Evolutionary conservation across 2,329 filamentous ascomycete genomes (phyloP).

Genomic region (Sporothrix euskadiensis): DNA sequence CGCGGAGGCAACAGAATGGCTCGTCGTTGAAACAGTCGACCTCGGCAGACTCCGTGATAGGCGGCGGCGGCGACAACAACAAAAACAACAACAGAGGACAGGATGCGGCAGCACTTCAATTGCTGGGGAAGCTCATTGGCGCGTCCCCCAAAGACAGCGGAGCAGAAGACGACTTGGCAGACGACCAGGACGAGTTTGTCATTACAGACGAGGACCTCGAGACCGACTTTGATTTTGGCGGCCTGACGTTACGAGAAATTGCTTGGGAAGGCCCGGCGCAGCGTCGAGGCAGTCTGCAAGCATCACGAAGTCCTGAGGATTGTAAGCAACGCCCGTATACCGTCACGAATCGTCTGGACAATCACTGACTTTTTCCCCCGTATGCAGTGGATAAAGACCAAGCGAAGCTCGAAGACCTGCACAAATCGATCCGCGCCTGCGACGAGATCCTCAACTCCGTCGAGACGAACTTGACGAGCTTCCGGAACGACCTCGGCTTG

Average conservation of each 20-base stretch:
- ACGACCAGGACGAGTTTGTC: constrained; percentile 8
- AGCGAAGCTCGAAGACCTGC: constrained; percentile 83
- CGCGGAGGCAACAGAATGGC: constrained; percentile 65
- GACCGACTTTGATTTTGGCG: constrained; percentile 74
- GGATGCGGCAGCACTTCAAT: constrained; percentile 71
- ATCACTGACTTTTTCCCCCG: background rate
- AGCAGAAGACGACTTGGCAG: background rate
- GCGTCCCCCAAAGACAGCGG: constrained; percentile 31
- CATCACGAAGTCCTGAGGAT: constrained; percentile 66
- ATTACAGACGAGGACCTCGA: constrained; percentile 58
- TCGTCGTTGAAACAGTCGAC: constrained; percentile 64
- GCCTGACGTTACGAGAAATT: constrained; percentile 73
- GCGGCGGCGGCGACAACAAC: background rate
- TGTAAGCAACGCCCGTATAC: constrained; percentile 53
- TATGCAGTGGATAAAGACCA: constrained; percentile 72
- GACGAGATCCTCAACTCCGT: constrained; percentile 93
- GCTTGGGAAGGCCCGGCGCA: constrained; percentile 44
- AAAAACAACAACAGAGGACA: constrained; percentile 16
- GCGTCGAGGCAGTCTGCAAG: constrained; percentile 43
- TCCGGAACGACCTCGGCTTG: constrained; percentile 86
- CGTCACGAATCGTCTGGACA: background rate
- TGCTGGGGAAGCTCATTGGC: constrained; percentile 58
- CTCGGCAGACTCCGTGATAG: constrained; percentile 44
- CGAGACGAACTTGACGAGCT: constrained; percentile 86
- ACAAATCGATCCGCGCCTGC: constrained; percentile 84